phyloP scores from a whole-genome alignment of 129 eudicot genomes.

The Pseudognaphalium luteoalbum region DNA sequence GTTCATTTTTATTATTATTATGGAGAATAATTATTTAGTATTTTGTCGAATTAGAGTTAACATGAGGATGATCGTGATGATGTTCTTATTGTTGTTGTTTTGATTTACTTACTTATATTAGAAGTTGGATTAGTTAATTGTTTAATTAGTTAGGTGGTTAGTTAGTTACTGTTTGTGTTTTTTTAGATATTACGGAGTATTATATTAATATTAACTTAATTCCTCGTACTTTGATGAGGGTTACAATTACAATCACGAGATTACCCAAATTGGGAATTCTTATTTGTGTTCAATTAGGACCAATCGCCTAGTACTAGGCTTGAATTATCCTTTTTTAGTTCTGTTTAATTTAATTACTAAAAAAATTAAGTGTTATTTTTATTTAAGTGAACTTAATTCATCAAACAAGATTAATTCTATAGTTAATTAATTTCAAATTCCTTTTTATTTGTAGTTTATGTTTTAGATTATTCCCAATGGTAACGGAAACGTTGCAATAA shows the following conservation, averaged over 20 bases:
- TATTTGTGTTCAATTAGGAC: slow-evolving; percentile 28
- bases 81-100: slow-evolving; percentile 14
- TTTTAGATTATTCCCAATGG: not conserved
- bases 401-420: not conserved
- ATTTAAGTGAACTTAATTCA: too few species aligned
- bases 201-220: not conserved
- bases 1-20: not conserved
- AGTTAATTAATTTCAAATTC: not conserved
- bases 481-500: too few species aligned
- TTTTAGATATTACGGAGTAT: slow-evolving; percentile 9
- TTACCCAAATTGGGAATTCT: slow-evolving; percentile 28
- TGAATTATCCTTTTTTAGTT: not conserved
- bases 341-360: not conserved
- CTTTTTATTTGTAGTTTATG: not conserved
- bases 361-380: not conserved
- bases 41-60: slow-evolving; percentile 11
- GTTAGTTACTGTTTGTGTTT: not conserved
- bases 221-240: slow-evolving; percentile 36
- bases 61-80: slow-evolving; percentile 6
- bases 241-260: slow-evolving; percentile 35
- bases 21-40: slow-evolving; percentile 16
- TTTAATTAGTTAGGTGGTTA: not conserved
- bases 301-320: slow-evolving; percentile 30
- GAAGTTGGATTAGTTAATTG: slow-evolving; percentile 17
- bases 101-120: slow-evolving; percentile 27